phyloP scores from a whole-genome alignment of 2,329 filamentous ascomycete genomes.

The Akanthomyces dipterigenus region DNA sequence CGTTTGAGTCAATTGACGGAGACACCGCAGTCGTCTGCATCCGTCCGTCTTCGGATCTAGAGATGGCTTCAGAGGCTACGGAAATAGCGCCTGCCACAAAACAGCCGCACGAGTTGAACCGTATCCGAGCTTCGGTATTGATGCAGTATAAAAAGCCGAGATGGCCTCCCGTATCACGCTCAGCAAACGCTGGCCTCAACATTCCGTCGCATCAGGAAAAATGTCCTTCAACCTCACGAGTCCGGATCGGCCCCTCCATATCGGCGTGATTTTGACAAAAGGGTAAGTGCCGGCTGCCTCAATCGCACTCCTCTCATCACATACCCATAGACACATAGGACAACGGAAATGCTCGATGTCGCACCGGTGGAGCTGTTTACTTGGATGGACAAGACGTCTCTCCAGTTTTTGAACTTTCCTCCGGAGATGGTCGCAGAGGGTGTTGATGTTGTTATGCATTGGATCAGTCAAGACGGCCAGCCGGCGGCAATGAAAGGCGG shows the following conservation, averaged over 20 bases:
- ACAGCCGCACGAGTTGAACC: neutral
- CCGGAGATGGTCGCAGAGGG: neutral
- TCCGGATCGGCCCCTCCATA: neutral
- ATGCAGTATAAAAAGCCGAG: neutral
- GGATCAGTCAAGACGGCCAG: neutral
- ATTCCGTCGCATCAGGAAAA: neutral
- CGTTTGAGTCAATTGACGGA: too few species aligned
- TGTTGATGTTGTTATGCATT: neutral
- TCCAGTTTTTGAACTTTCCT: neutral
- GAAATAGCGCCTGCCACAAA: neutral
- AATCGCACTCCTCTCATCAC: neutral
- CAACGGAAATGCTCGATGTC: neutral
- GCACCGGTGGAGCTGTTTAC: neutral
- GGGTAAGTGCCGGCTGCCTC: neutral
- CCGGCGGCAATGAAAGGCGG: neutral
- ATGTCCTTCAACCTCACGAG: neutral
- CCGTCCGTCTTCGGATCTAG: neutral
- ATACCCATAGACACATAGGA: neutral
- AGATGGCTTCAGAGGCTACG: neutral
- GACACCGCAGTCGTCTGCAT: neutral
- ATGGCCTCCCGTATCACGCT: neutral
- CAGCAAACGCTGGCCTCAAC: neutral
- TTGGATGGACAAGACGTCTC: neutral
- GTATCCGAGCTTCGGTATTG: neutral
- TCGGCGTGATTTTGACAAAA: neutral